Base-by-base conservation (phyloP, 1,284 basidiomycete genomes). In the Anthracocystis setariae region DNA sequence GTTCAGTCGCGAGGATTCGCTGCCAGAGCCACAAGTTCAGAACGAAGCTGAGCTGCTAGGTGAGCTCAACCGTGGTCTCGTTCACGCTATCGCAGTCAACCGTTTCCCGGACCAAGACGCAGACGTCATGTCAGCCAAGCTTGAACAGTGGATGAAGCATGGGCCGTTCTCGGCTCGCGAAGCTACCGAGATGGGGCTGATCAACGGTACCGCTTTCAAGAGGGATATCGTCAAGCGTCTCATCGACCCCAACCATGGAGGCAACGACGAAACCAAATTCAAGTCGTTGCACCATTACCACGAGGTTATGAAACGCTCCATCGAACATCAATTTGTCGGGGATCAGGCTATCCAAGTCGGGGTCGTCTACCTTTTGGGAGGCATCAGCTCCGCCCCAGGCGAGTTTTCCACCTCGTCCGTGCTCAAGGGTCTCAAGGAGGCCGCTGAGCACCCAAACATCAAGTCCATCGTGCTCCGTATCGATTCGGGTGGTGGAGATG, bases 401-500 rank as follows among this genome's bases (percentile, higher is more conserved):
- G 74, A 79, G 33, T 76, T 70, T 32, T 77, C 79, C 8, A 84
- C 84, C 0, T 78, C 82, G 2, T 74, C 78, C 0, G 83, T 83
- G 8, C 79, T 85, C 24, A 80, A 81, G 24, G 84, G 84, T 8
- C 71, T 85, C 23, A 80, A 81, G 29, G 84, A 85, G 70, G 84
- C 84, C 0, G 84, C 75, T 5, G 81, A 84, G 48, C 81, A 85
- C 73, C 74, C 82, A 7, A 66, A 79, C 23, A 78, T 85, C 57
- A 79, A 79, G 29, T 80, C 81, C 0, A 82, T 85, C 40, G 82
- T 85, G 10, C 67, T 85, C 10, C 77, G 84, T 12, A 83, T 85
- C 66, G 84, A 85, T 57, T 83, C 82, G 17, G 84, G 84, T 0
- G 84, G 84, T 15, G 84, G 84, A 32, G 82, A 83, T 17, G 84